A percentile compares a stretch with the other conserved stretches of the same genome.
Evolutionary conservation across 176 grass and related monocot species (phyloP).

Genomic region (Themeda triandra): DNA sequence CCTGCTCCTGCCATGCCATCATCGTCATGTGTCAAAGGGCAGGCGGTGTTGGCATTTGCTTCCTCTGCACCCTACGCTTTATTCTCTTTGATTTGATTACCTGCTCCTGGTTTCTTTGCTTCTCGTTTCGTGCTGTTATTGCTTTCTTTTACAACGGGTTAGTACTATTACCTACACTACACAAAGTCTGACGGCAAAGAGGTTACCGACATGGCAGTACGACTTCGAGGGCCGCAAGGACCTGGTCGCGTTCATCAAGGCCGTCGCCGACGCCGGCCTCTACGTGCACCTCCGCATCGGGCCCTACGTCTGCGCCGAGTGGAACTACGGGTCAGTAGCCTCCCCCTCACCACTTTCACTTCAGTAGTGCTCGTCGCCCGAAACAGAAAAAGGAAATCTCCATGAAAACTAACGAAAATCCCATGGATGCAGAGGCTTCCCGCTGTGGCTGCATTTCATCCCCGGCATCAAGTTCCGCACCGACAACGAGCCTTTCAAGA

Average conservation of each 20-base stretch:
- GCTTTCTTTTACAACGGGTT: neutral
- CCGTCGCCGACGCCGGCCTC: constrained; percentile 85
- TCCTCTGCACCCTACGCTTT: constrained; percentile 43
- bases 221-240: constrained; percentile 99
- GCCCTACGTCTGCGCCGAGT: constrained; percentile 94
- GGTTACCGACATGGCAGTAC: constrained; percentile 52
- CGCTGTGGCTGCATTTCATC: constrained; percentile 97
- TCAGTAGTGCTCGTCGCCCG: neutral
- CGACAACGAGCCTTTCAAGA: constrained; percentile 91
- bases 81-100: neutral
- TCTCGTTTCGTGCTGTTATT: neutral
- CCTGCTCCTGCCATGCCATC: neutral
- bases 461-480: constrained; percentile 95
- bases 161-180: neutral
- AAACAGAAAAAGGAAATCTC: neutral
- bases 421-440: constrained; percentile 66
- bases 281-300: constrained; percentile 97
- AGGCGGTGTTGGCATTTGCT: neutral
- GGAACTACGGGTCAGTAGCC: constrained; percentile 85
- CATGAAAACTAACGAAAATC: neutral
- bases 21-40: constrained; percentile 5
- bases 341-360: neutral
- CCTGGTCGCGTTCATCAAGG: constrained; percentile 75
- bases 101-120: neutral
- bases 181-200: neutral